phyloP scores from a whole-genome alignment of 1,284 basidiomycete species.

The Fomes fomentarius region DNA sequence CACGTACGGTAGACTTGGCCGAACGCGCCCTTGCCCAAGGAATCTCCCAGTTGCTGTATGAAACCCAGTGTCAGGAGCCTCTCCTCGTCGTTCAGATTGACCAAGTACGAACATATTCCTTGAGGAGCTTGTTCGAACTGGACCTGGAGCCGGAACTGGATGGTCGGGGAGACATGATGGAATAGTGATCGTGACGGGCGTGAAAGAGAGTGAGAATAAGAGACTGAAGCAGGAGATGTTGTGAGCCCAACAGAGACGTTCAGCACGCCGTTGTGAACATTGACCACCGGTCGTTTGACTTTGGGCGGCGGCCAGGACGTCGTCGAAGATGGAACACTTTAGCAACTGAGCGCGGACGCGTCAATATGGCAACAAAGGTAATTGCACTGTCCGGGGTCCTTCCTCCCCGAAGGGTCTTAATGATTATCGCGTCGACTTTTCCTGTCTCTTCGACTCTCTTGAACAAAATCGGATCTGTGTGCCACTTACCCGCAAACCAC shows the following conservation, averaged over 20 bases:
- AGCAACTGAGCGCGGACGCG: constrained; percentile 13
- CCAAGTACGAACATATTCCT: constrained; percentile 38
- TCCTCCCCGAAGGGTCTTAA: neutral
- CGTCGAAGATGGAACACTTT: constrained; percentile 9
- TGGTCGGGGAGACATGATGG: constrained; percentile 21
- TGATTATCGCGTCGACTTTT: neutral
- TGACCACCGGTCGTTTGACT: constrained; percentile 12
- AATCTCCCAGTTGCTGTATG: constrained; percentile 92
- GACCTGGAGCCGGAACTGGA: constrained; percentile 31
- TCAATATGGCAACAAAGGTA: constrained; percentile 13
- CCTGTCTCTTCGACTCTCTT: neutral
- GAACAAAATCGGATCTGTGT: neutral
- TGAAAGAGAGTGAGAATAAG: constrained; percentile 19
- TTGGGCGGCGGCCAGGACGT: constrained; percentile 8
- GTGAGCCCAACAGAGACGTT: constrained; percentile 17
- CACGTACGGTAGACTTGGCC: constrained; percentile 90
- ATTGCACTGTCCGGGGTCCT: constrained; percentile 11
- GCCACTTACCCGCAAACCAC: neutral
- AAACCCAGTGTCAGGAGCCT: neutral
- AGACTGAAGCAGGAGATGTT: constrained; percentile 7
- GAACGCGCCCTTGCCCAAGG: constrained; percentile 92
- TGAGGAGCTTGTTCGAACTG: constrained; percentile 37
- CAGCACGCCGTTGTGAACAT: constrained; percentile 22
- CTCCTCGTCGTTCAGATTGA: neutral
- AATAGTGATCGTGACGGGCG: constrained; percentile 17